Evolutionary conservation across 1,139 yeast genomes (phyloP).

Genomic region (Lodderomyces margitis): DNA sequence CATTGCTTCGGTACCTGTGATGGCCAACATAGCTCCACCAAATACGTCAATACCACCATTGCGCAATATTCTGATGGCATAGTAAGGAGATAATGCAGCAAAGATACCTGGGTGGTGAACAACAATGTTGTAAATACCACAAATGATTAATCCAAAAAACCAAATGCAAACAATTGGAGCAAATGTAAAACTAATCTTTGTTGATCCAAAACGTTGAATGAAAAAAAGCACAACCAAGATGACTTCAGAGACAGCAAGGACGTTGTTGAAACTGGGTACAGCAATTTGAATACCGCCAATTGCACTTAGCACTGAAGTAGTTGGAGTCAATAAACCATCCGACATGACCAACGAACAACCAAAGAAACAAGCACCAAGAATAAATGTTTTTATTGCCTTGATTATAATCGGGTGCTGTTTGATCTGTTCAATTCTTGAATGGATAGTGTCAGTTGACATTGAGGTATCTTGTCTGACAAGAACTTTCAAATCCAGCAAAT

Average conservation of each 20-base stretch:
- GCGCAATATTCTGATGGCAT: slow-evolving; percentile 45
- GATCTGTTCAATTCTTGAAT: slow-evolving; percentile 15
- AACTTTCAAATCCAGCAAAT: slow-evolving; percentile 34
- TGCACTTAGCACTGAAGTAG: slow-evolving; percentile 58
- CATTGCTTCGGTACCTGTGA: slow-evolving; percentile 64
- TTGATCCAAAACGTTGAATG: slow-evolving; percentile 48
- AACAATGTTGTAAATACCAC: slow-evolving; percentile 48
- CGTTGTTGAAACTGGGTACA: slow-evolving; percentile 33
- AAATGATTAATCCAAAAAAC: slow-evolving; percentile 43
- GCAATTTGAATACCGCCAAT: slow-evolving; percentile 49
- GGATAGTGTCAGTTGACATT: slow-evolving; percentile 20
- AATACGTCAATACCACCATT: slow-evolving; percentile 43
- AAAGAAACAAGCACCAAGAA: slow-evolving; percentile 44
- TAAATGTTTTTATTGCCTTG: slow-evolving; percentile 28
- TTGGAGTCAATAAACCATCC: slow-evolving; percentile 62
- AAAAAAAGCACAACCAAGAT: slow-evolving; percentile 44
- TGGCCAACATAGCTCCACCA: slow-evolving; percentile 51
- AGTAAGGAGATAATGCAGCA: slow-evolving; percentile 49
- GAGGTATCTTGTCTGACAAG: slow-evolving; percentile 43
- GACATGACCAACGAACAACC: slow-evolving; percentile 58
- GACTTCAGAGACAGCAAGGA: slow-evolving; percentile 49
- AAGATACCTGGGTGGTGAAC: slow-evolving; percentile 43
- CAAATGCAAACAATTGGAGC: slow-evolving; percentile 56
- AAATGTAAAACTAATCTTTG: slow-evolving; percentile 39
- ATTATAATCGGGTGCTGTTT: slow-evolving; percentile 25